Percentiles rank a stretch among this genome's conserved stretches.
phyloP scores from a whole-genome alignment of 352 stramenopile genomes.

The Peronospora farinosa region DNA sequence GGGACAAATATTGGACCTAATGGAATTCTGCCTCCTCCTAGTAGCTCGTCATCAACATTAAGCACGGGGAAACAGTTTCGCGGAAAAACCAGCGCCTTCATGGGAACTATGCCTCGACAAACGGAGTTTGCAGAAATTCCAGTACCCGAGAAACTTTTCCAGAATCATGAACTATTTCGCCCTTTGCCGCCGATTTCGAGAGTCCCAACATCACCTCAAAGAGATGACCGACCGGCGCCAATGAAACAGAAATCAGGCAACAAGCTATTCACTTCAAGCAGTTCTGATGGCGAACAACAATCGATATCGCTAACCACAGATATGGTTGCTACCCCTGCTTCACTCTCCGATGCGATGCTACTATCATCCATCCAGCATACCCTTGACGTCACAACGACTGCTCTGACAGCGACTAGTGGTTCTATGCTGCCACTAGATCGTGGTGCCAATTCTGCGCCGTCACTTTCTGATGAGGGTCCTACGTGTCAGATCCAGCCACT shows the following conservation, averaged over 20 bases:
- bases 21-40: slow-evolving; percentile 2
- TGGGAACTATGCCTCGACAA: slow-evolving; percentile 53
- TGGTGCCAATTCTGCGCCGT: slow-evolving; percentile 6
- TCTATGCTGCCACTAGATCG: slow-evolving; percentile 6
- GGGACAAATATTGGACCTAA: not conserved
- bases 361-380: slow-evolving; percentile 48
- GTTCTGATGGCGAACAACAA: slow-evolving; percentile 4
- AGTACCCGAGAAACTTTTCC: slow-evolving; percentile 45
- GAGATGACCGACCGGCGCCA: slow-evolving; percentile 1
- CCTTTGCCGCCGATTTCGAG: slow-evolving; percentile 10
- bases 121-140: slow-evolving; percentile 45
- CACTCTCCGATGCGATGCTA: slow-evolving; percentile 38
- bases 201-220: slow-evolving; percentile 11
- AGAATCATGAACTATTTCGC: slow-evolving; percentile 32
- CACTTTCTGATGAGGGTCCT: not conserved
- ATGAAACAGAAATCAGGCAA: slow-evolving; percentile 3
- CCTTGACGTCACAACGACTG: slow-evolving; percentile 15
- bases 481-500: slow-evolving; percentile 27
- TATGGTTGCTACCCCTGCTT: slow-evolving; percentile 1
- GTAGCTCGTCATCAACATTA: slow-evolving; percentile 18
- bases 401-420: slow-evolving; percentile 10
- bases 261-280: slow-evolving; percentile 6
- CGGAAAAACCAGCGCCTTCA: slow-evolving; percentile 48
- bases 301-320: slow-evolving; percentile 1
- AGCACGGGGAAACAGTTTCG: slow-evolving; percentile 18